A percentile compares a stretch with the other conserved stretches of the same genome.
Evolutionary conservation across 192 early-diverging fungal genomes (phyloP).

Genomic region (Lobosporangium transversale): DNA sequence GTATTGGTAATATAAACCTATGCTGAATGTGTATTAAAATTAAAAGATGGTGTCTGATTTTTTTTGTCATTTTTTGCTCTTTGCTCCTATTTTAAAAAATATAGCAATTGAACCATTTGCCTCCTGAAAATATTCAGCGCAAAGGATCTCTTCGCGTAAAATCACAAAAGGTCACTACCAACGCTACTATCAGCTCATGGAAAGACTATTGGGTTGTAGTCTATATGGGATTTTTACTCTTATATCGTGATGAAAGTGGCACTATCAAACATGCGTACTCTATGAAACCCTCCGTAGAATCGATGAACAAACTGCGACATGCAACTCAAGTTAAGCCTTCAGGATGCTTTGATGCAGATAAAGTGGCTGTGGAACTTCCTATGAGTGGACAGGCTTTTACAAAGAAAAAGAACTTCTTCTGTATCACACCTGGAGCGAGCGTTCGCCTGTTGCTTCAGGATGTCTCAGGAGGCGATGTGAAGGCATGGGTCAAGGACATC

Average conservation of each 20-base stretch:
- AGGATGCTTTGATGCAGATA: constrained; percentile 44
- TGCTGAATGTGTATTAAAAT: background rate
- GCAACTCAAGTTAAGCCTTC: constrained; percentile 42
- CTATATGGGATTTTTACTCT: constrained; percentile 44
- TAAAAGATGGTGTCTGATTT: background rate
- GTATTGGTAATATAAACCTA: constrained; percentile 24
- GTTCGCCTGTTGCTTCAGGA: constrained; percentile 44
- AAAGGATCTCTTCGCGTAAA: constrained; percentile 61
- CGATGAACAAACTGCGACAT: constrained; percentile 16
- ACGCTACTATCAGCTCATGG: constrained; percentile 52
- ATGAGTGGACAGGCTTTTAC: constrained; percentile 20
- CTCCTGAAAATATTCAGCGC: constrained; percentile 46
- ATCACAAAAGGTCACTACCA: constrained; percentile 41
- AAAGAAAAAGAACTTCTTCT: constrained; percentile 48
- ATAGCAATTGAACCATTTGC: constrained; percentile 58
- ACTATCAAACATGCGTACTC: constrained; percentile 22
- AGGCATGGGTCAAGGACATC: constrained; percentile 42
- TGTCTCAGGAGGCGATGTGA: constrained; percentile 32
- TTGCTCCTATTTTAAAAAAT: background rate
- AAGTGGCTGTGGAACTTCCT: constrained; percentile 31
- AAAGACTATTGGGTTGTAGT: constrained; percentile 51
- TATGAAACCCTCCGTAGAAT: constrained; percentile 20
- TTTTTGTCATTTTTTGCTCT: background rate
- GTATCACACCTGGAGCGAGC: constrained; percentile 33
- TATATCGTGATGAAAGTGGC: constrained; percentile 37